These are phyloP conservation scores for Talaromyces proteolyticus DNA, from an alignment of 495 filamentous ascomycete genomes.

Conservation along the genomic window DNA sequence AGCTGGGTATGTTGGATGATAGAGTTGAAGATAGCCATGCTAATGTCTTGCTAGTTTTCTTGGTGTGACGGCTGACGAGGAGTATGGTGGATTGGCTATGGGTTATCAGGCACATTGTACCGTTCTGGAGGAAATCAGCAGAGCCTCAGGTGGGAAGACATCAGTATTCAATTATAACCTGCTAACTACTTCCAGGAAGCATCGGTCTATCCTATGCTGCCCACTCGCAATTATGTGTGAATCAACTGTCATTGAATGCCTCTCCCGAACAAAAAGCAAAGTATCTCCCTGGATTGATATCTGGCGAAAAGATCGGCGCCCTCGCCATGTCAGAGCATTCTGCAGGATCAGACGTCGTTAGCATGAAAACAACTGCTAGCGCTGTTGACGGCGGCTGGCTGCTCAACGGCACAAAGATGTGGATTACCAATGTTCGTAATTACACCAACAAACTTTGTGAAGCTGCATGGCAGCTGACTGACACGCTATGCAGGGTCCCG, in stretches of 20 bases:
- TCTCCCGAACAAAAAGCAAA: slow-evolving; percentile 67
- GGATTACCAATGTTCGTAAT: slow-evolving; percentile 88
- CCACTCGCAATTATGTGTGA: slow-evolving; percentile 94
- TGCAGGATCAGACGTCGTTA: slow-evolving; percentile 88
- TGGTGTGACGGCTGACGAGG: slow-evolving; percentile 90
- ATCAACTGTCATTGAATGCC: slow-evolving; percentile 94
- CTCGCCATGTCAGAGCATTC: slow-evolving; percentile 94
- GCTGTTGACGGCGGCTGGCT: slow-evolving; percentile 78
- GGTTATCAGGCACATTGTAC: slow-evolving; percentile 97
- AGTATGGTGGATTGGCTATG: slow-evolving; percentile 84
- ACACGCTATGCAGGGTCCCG: slow-evolving; percentile 59
- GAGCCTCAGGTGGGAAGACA: slow-evolving; percentile 48
- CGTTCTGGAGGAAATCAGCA: slow-evolving; percentile 86
- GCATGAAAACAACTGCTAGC: slow-evolving; percentile 84
- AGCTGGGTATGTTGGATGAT: slow-evolving; percentile 49
- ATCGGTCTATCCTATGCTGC: slow-evolving; percentile 93
- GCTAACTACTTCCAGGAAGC: slow-evolving; percentile 51
- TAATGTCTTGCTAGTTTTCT: slow-evolving; percentile 51
- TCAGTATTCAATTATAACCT: background rate
- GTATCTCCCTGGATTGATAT: slow-evolving; percentile 76
- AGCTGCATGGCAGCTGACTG: background rate
- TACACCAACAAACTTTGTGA: background rate
- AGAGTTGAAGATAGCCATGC: background rate
- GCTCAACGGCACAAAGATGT: slow-evolving; percentile 95
- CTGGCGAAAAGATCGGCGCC: slow-evolving; percentile 78